These are phyloP conservation scores for Prunus davidiana DNA, from an alignment of 306 rosid genomes.

Conservation along the genomic window DNA sequence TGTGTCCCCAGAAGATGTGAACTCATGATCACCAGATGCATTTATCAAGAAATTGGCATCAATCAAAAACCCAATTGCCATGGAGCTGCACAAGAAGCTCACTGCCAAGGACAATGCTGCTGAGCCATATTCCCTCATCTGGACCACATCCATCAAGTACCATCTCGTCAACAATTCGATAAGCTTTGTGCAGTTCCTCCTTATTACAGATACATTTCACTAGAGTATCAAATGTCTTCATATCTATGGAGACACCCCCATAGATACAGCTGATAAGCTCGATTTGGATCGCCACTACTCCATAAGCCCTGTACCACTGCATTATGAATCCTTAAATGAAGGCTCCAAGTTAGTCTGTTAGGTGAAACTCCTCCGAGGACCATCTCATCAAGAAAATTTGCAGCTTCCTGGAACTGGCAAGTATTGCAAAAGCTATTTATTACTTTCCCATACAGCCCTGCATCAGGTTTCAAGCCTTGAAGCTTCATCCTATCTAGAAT, in stretches of 20 bases:
- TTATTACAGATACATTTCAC: no score
- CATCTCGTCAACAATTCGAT: constrained; percentile 76
- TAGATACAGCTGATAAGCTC: constrained; percentile 50
- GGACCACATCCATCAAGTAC: constrained; percentile 71
- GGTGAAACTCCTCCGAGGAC: constrained; percentile 58
- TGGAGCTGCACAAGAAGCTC: no score
- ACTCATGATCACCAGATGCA: no score
- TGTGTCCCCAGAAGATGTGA: no score
- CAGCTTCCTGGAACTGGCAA: constrained; percentile 66
- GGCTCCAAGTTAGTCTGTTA: constrained; percentile 67
- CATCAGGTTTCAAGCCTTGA: constrained; percentile 83
- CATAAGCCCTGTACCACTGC: constrained; percentile 71
- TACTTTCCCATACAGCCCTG: constrained; percentile 72
- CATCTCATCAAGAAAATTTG: constrained; percentile 90
- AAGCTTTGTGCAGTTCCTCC: constrained; percentile 36
- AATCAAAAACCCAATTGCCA: no score
- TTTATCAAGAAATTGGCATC: no score
- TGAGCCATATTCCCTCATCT: constrained; percentile 54
- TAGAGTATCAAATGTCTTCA: no score
- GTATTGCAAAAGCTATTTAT: constrained; percentile 58
- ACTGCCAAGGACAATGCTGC: no score
- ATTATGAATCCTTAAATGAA: constrained; percentile 70
- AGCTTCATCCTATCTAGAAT: constrained; percentile 90
- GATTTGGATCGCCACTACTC: constrained; percentile 30
- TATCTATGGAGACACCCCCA: constrained; percentile 56